A percentile compares a stretch with the other conserved stretches of the same genome.
These are phyloP conservation scores for Pontederia paniculata DNA, from an alignment of 176 grass and related monocot genomes.

Conservation along the genomic window DNA sequence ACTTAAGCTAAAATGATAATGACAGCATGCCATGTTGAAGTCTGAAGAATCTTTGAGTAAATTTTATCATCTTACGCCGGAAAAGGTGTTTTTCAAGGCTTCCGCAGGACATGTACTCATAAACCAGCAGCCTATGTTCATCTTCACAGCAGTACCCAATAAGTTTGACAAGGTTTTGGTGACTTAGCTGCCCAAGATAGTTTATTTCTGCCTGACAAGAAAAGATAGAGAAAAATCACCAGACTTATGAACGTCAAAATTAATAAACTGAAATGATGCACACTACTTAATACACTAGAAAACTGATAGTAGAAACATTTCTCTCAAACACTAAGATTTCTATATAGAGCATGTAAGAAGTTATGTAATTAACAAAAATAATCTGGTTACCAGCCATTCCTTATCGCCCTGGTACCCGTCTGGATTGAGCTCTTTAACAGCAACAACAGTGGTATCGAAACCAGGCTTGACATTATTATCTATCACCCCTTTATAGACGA, in stretches of 20 bases:
- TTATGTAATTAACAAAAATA: not conserved
- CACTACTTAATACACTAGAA: too few species aligned
- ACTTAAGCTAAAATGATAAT: too few species aligned
- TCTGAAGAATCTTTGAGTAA: not conserved
- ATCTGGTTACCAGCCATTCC: conserved; percentile 73
- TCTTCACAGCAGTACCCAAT: conserved; percentile 94
- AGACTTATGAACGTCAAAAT: not conserved
- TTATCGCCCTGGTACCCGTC: conserved; percentile 91
- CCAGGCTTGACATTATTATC: conserved; percentile 66
- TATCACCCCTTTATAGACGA: conserved; percentile 85
- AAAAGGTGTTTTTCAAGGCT: conserved; percentile 97
- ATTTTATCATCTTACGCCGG: conserved; percentile 46
- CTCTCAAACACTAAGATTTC: too few species aligned
- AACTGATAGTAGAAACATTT: too few species aligned
- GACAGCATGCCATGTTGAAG: conserved; percentile 3
- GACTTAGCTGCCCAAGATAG: conserved; percentile 86
- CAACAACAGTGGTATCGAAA: conserved; percentile 64
- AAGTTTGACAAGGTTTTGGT: conserved; percentile 78
- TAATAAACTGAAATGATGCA: not conserved
- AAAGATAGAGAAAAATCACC: conserved; percentile 6
- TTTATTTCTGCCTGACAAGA: conserved; percentile 80
- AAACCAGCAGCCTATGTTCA: conserved; percentile 78
- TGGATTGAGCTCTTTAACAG: conserved; percentile 86
- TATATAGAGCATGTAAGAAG: not conserved
- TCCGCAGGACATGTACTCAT: conserved; percentile 91